Evolutionary conservation across 495 filamentous ascomycete genomes (phyloP).

Genomic region (Schizothecium vesticola): DNA sequence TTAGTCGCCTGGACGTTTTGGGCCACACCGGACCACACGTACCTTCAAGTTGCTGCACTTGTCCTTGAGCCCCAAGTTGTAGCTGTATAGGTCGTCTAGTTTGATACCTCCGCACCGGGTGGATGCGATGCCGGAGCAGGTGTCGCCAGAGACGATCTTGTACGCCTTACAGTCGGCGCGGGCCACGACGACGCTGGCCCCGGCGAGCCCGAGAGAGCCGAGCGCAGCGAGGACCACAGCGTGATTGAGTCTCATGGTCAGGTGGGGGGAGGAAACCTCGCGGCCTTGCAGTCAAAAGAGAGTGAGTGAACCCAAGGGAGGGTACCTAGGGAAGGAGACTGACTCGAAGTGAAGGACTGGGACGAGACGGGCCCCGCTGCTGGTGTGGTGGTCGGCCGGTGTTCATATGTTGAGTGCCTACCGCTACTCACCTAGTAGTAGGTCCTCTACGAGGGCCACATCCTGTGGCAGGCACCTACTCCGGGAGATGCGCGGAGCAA

Average conservation of each 20-base stretch:
- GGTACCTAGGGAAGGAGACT: background rate
- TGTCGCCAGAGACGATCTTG: slow-evolving; percentile 5
- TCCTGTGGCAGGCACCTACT: background rate
- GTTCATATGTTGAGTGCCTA: background rate
- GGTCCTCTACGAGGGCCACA: background rate
- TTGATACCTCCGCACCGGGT: background rate
- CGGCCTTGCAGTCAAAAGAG: background rate
- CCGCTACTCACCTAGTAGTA: background rate
- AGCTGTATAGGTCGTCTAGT: slow-evolving; percentile 5
- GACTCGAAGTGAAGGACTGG: background rate
- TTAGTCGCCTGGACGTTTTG: background rate
- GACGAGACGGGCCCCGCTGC: background rate
- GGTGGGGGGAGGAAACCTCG: background rate
- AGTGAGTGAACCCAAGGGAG: background rate
- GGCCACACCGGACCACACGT: background rate
- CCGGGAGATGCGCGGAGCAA: background rate
- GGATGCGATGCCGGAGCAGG: background rate
- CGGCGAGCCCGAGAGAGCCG: background rate
- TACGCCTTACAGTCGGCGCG: slow-evolving; percentile 7
- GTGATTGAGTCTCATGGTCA: background rate
- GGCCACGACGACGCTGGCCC: background rate
- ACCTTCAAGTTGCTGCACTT: slow-evolving; percentile 10
- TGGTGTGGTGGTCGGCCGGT: background rate
- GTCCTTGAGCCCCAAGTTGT: slow-evolving; percentile 6
- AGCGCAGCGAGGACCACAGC: background rate